Conservation (phyloP, 139 green algal species). For the Tetradesmus lagerheimii region DNA sequence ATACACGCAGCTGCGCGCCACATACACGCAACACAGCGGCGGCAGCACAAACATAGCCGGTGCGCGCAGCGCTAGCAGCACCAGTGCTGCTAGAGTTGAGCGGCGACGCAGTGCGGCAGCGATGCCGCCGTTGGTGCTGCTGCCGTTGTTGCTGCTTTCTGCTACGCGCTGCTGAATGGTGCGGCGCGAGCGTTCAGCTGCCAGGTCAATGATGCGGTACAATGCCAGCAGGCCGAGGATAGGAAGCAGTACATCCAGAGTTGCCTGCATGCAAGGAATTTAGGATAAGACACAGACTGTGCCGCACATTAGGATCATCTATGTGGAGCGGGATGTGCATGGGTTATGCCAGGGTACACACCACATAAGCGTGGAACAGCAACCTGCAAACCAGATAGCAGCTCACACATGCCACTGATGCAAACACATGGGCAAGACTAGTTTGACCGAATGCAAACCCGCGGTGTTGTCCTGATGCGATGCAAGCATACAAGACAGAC, state of each 20-base stretch:
- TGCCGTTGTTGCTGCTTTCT: background rate
- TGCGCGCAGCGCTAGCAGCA: background rate
- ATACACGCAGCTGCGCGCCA: background rate
- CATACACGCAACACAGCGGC: background rate
- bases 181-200: background rate
- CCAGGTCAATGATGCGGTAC: background rate
- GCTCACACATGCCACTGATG: no score
- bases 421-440: no score
- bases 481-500: background rate
- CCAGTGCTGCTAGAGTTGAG: background rate
- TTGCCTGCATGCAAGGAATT: background rate
- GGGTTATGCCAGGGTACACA: no score
- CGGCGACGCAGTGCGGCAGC: background rate
- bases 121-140: background rate
- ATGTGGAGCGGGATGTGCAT: no score
- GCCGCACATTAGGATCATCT: no score
- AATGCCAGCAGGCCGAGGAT: background rate
- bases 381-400: no score
- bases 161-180: background rate
- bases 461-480: background rate
- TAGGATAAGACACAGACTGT: no score
- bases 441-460: no score
- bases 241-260: background rate
- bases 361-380: no score
- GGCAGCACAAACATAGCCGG: background rate